Percentiles rank a stretch among this genome's conserved stretches.
Evolutionary conservation across 2,329 filamentous ascomycete genomes (phyloP).

Genomic region (Zymoseptoria passerinii): DNA sequence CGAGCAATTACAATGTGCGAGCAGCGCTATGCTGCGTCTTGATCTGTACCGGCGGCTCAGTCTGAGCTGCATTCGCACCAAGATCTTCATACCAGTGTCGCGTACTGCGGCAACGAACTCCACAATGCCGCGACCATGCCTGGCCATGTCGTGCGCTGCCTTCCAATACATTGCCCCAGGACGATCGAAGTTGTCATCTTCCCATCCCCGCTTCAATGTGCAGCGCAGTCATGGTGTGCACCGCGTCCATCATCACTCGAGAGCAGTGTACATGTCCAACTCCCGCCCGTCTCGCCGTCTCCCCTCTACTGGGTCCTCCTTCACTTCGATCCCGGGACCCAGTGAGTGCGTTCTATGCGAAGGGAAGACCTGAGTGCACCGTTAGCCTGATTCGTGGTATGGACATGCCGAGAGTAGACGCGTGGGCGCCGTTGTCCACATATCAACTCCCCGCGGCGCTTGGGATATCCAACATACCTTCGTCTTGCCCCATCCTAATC

Average conservation of each 20-base stretch:
- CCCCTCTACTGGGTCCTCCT: slow-evolving; percentile 54
- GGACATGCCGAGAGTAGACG: background rate
- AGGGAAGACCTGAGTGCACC: slow-evolving; percentile 45
- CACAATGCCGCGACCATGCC: background rate
- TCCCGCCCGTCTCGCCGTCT: slow-evolving; percentile 45
- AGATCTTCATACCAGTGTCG: background rate
- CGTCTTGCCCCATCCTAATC: slow-evolving; percentile 80
- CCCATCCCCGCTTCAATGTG: background rate
- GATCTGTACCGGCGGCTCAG: background rate
- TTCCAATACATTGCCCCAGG: background rate
- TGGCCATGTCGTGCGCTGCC: background rate
- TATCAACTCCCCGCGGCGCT: background rate
- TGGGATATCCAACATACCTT: slow-evolving; percentile 54
- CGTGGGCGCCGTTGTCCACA: background rate
- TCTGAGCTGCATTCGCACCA: background rate
- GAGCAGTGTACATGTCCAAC: slow-evolving; percentile 57
- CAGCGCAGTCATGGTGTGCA: background rate
- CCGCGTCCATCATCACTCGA: slow-evolving; percentile 47
- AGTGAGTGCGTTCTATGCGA: slow-evolving; percentile 57
- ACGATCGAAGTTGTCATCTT: background rate
- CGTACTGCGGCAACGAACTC: background rate
- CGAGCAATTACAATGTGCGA: background rate
- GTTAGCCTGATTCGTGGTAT: slow-evolving; percentile 2
- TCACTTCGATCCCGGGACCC: slow-evolving; percentile 75
- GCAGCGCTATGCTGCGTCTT: background rate